phyloP scores from a whole-genome alignment of 257 asterid genomes.

The Coffea canephora region DNA sequence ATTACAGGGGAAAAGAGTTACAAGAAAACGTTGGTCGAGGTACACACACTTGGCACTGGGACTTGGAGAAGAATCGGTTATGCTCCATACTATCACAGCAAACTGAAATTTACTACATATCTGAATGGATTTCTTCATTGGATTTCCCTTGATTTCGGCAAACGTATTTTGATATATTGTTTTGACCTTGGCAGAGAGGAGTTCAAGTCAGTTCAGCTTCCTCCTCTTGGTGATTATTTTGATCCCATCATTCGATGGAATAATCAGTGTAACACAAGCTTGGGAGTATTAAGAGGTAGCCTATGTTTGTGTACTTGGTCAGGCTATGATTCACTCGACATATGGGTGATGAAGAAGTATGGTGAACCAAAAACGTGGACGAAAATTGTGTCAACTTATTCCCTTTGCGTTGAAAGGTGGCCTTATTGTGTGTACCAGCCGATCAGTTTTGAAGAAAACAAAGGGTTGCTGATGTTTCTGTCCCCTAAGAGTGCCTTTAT shows the following conservation, averaged over 20 bases:
- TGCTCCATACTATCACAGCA: background rate
- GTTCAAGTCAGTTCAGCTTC: background rate
- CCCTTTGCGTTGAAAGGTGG: background rate
- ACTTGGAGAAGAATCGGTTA: constrained; percentile 8
- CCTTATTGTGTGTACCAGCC: background rate
- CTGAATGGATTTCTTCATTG: constrained; percentile 11
- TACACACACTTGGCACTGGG: constrained; percentile 5
- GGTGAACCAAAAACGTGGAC: constrained; percentile 2
- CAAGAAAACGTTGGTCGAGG: background rate
- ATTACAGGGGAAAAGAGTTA: background rate
- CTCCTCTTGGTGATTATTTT: background rate
- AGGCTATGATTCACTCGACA: background rate
- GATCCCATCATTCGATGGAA: no score
- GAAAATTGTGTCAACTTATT: background rate
- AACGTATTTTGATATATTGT: background rate
- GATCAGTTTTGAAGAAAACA: background rate
- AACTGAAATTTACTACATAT: background rate
- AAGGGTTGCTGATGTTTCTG: background rate
- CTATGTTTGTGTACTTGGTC: background rate
- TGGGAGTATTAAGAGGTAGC: constrained; percentile 5
- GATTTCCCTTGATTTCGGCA: background rate
- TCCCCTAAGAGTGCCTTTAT: background rate
- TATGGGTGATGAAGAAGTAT: constrained; percentile 12
- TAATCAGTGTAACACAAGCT: background rate
- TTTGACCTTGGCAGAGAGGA: constrained; percentile 7